Base-by-base conservation (phyloP, 441 rosid genomes). In the Populus hybrid region DNA sequence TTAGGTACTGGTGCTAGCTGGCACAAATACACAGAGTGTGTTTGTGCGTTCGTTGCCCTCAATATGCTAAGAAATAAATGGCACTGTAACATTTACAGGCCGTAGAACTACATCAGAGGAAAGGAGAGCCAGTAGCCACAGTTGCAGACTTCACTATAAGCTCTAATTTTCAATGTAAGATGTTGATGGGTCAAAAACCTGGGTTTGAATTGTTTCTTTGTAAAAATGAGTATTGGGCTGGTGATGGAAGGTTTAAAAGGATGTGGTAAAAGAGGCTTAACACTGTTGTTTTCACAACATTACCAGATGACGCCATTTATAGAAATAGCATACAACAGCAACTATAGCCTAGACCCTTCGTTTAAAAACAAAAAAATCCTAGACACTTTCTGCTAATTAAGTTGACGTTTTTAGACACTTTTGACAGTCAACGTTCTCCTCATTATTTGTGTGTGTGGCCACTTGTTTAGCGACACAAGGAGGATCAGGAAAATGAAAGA, bases 141-240 rank as follows among this genome's bases (percentile, higher is more conserved):
- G 79, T 73, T 79, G 69, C 79, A 81, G 77, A 73, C 79, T 79
- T 77, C 79, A 84, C 63, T 77, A 54, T 65, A 79, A 34, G 71
- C 87, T 87, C 90, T 88, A 79, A 86, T 89, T 88, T 89, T 88
- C 90, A 91, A 90, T 85, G 94, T 84, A 76, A 86, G 93, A 92
- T 83, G 91, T 85, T 90, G 93, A 90, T 87, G 88, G 90, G 88
- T 91, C 95, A 84, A 86, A 80, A 79, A 63, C 78, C 70, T 77
- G 78, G 86, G 84, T 65, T 76, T 83, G 70, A 72, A 75, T 76
- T 76, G 40, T 76, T 78, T 73, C 30, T 28, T 28, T 78, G 77
- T 76, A 74, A 79, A 77, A 77, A 81, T 87, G 79, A 65, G 18
- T 79, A 69, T 86, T 72, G 84, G 84, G 74, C 63, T 61, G 73